A percentile compares a stretch with the other conserved stretches of the same genome.
Evolutionary conservation across 805 yeast species (phyloP).

Genomic region (Candida gorgasii): DNA sequence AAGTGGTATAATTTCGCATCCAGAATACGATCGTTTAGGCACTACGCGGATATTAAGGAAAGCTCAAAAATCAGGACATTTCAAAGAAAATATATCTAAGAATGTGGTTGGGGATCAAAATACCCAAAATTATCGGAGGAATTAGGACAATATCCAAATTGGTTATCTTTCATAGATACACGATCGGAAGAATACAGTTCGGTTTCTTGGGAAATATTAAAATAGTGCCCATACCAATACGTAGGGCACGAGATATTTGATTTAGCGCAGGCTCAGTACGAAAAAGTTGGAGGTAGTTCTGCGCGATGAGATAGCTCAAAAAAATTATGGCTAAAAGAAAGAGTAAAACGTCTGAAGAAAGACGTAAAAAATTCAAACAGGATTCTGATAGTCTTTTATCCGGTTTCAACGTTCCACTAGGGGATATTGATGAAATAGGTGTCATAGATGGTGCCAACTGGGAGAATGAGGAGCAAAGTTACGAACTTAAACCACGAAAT

Average conservation of each 20-base stretch:
- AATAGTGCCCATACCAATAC: no score
- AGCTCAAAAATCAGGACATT: not conserved
- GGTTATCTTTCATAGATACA: no score
- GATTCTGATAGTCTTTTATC: constrained; percentile 43
- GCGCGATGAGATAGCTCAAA: constrained; percentile 8
- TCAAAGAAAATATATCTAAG: no score
- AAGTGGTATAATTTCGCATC: not conserved
- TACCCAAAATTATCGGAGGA: no score
- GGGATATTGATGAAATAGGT: constrained; percentile 4
- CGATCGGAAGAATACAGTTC: no score
- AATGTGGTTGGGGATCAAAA: no score
- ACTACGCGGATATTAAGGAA: not conserved
- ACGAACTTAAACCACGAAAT: constrained; percentile 71
- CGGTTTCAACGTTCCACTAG: constrained; percentile 30
- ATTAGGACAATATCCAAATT: no score
- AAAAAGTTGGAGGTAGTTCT: not conserved
- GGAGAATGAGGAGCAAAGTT: constrained; percentile 79
- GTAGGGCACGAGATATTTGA: no score
- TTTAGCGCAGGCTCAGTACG: not conserved
- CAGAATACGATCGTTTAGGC: constrained; percentile 6
- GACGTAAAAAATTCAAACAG: constrained; percentile 38
- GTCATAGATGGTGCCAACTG: constrained; percentile 26
- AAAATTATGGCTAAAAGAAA: constrained; percentile 36
- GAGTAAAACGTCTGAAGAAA: constrained; percentile 23
- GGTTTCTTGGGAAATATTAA: no score